Evolutionary conservation across 2,329 filamentous ascomycete species (phyloP).

Genomic region (Colletotrichum lupini): DNA sequence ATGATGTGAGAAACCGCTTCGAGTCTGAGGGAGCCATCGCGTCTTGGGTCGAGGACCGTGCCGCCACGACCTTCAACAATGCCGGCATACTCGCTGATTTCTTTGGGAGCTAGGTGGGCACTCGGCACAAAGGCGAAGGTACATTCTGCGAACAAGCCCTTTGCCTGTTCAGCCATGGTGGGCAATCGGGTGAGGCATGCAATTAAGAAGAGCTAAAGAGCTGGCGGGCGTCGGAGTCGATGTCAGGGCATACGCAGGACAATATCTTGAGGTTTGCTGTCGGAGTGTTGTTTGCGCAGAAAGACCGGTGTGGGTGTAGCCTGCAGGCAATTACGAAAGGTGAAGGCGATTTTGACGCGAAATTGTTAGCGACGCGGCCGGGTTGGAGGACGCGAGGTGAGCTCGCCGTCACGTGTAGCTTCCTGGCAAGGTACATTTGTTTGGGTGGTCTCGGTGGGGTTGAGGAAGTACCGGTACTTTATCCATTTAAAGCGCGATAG

Average conservation of each 20-base stretch:
- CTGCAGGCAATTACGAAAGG: not conserved
- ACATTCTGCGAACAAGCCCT: constrained; percentile 54
- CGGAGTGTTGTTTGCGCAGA: constrained; percentile 1
- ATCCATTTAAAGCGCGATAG: not conserved
- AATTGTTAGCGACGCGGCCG: constrained; percentile 17
- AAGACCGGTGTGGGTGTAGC: not conserved
- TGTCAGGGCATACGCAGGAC: constrained; percentile 16
- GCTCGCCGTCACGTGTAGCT: constrained; percentile 17
- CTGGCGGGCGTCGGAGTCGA: not conserved
- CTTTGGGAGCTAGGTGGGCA: constrained; percentile 50
- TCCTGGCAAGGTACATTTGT: not conserved
- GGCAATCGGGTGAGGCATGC: not conserved
- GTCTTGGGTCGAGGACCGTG: constrained; percentile 56
- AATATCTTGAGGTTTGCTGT: not conserved
- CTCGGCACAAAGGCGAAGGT: constrained; percentile 59
- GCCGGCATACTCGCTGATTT: constrained; percentile 55
- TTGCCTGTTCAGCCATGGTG: constrained; percentile 41
- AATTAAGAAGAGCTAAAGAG: not conserved
- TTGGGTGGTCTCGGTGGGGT: not conserved
- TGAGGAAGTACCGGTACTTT: not conserved
- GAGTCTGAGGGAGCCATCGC: constrained; percentile 61
- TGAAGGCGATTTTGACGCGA: constrained; percentile 28
- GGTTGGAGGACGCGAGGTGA: constrained; percentile 10
- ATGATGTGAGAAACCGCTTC: constrained; percentile 65
- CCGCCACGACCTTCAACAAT: constrained; percentile 62